Conservation (phyloP, 2,329 filamentous ascomycete genomes). For the Aspergillus floridensis region DNA sequence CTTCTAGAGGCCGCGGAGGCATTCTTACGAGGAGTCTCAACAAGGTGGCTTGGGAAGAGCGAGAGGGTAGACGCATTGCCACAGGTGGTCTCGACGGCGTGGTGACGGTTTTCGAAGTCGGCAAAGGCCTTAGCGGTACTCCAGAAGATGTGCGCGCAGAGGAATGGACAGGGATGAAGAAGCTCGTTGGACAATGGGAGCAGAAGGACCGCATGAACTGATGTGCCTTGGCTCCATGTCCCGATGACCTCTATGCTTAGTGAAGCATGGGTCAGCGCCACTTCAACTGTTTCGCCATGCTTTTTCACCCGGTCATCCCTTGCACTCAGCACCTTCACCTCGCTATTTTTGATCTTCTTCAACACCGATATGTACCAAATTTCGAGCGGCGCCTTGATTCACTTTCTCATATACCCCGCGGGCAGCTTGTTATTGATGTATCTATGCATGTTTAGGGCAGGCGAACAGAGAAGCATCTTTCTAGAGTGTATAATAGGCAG, state of each 20-base stretch:
- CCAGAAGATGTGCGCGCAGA: constrained; percentile 78
- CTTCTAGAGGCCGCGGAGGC: constrained; percentile 59
- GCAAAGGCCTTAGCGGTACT: constrained; percentile 70
- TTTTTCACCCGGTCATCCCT: background rate
- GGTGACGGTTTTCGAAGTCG: constrained; percentile 88
- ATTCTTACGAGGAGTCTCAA: constrained; percentile 85
- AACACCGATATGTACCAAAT: constrained; percentile 13
- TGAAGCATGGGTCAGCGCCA: background rate
- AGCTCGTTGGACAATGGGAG: constrained; percentile 75
- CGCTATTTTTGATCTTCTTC: constrained; percentile 3
- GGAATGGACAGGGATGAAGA: constrained; percentile 93
- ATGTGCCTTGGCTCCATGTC: background rate
- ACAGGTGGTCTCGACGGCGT: constrained; percentile 90
- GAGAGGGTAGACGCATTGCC: constrained; percentile 80
- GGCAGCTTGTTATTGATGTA: constrained; percentile 21
- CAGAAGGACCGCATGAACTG: constrained; percentile 39
- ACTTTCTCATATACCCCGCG: constrained; percentile 28
- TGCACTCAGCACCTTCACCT: constrained; percentile 11
- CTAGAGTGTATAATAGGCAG: background rate
- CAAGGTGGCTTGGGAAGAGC: constrained; percentile 89
- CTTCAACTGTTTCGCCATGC: background rate
- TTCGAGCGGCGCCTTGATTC: constrained; percentile 19
- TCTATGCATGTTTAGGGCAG: constrained; percentile 19
- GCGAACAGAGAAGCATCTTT: constrained; percentile 11
- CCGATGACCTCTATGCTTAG: background rate